Conservation (phyloP, 371 early-diverging fungal genomes). For the Mortierella sp. region DNA sequence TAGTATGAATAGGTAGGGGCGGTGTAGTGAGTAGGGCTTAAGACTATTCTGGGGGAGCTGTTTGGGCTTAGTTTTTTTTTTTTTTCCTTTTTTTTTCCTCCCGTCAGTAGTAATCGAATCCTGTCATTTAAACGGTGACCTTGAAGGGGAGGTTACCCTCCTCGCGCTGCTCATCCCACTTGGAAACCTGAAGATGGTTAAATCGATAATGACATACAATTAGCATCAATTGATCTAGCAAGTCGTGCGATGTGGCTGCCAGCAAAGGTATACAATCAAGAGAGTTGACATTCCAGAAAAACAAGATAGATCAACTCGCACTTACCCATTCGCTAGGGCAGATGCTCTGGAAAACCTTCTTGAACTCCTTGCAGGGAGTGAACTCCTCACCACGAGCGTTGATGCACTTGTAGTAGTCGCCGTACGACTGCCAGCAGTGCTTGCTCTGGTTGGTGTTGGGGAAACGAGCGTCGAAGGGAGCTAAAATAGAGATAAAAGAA, state of each 20-base stretch:
- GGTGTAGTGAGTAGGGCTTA: background rate
- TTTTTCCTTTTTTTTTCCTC: background rate
- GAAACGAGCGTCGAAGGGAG: conserved; percentile 77
- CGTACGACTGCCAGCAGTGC: conserved; percentile 97
- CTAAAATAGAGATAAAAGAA: background rate
- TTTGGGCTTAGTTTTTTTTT: background rate
- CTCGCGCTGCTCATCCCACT: conserved; percentile 90
- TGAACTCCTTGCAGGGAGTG: conserved; percentile 90
- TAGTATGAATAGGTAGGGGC: background rate
- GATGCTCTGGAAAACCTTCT: conserved; percentile 77
- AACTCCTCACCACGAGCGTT: conserved; percentile 92
- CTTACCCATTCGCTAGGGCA: conserved; percentile 93
- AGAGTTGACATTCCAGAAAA: background rate
- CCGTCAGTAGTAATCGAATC: background rate
- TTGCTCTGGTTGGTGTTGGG: conserved; percentile 97
- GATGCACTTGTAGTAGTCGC: conserved; percentile 92
- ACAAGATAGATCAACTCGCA: background rate
- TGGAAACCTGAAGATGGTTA: conserved; percentile 68
- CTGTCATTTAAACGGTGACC: conserved; percentile 52
- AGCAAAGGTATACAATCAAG: background rate
- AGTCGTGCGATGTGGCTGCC: background rate
- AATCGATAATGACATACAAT: background rate
- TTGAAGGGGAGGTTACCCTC: conserved; percentile 82
- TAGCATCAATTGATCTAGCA: background rate
- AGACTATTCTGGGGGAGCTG: no score